Conservation (phyloP, 768 basidiomycete species). For the Thelephora aurantiotincta region DNA sequence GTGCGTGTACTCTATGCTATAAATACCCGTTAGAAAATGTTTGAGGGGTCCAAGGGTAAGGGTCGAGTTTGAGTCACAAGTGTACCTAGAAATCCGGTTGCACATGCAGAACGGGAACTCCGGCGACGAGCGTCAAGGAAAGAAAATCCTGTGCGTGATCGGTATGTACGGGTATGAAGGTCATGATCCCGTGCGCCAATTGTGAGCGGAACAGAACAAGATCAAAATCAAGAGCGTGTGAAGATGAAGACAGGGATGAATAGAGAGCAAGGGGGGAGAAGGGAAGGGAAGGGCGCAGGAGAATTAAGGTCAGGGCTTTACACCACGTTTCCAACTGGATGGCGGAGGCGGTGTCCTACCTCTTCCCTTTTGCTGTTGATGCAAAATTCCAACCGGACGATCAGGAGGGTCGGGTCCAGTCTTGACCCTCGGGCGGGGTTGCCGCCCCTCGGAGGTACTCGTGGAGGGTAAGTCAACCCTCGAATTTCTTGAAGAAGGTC, state of each 20-base stretch:
- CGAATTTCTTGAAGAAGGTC: not conserved
- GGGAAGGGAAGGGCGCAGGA: not conserved
- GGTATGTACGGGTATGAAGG: no score
- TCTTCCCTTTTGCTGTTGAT: conserved; percentile 4
- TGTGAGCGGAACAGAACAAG: no score
- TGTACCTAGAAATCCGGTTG: no score
- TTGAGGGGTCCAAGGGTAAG: no score
- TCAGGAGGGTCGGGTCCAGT: conserved; percentile 14
- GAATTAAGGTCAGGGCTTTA: not conserved
- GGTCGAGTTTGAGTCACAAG: no score
- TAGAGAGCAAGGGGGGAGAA: not conserved
- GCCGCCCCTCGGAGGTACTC: conserved; percentile 5
- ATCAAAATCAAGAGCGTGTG: no score
- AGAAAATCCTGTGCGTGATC: no score
- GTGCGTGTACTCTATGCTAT: no score
- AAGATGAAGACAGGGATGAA: not conserved
- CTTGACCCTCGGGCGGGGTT: conserved; percentile 15
- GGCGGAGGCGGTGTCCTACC: conserved; percentile 14
- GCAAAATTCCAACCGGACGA: conserved; percentile 1
- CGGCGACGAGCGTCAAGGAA: no score
- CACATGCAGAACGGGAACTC: no score
- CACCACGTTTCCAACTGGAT: conserved; percentile 17
- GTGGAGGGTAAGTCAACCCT: conserved; percentile 2
- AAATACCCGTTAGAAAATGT: no score
- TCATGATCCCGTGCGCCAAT: no score